Conservation (phyloP, 179 eudicot species). For the Beta macrorhiza region DNA sequence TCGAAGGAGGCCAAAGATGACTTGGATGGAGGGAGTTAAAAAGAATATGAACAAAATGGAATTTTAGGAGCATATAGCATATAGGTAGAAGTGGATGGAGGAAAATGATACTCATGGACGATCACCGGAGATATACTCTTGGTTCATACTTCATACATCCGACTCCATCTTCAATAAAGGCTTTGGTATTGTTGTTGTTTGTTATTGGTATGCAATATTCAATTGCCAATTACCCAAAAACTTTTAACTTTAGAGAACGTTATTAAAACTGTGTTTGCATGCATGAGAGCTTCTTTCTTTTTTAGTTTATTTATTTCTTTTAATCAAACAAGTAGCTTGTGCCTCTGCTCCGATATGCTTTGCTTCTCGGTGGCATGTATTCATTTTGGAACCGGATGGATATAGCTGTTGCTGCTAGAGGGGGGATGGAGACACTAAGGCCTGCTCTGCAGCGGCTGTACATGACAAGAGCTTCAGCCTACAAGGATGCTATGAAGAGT, state of each 20-base stretch:
- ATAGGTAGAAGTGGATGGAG: too few species aligned
- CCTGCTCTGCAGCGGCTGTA: slow-evolving; percentile 81
- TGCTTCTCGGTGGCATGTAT: not conserved
- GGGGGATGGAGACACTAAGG: slow-evolving; percentile 86
- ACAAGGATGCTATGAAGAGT: slow-evolving; percentile 80
- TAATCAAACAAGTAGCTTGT: not conserved
- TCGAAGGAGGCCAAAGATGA: too few species aligned
- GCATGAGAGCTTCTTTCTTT: not conserved
- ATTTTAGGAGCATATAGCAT: too few species aligned
- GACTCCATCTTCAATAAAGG: too few species aligned
- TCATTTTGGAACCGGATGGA: slow-evolving; percentile 3
- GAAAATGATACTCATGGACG: too few species aligned
- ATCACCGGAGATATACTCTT: too few species aligned
- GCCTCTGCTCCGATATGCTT: not conserved
- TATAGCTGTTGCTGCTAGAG: slow-evolving; percentile 84
- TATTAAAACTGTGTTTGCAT: not conserved
- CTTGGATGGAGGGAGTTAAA: too few species aligned
- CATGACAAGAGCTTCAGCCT: slow-evolving; percentile 89
- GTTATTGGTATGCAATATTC: too few species aligned
- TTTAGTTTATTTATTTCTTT: not conserved
- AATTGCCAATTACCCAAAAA: not conserved
- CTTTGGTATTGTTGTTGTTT: too few species aligned
- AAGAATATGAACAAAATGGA: too few species aligned
- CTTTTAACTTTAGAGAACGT: not conserved
- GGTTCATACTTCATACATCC: too few species aligned